Conservation (phyloP, 192 early-diverging fungal species). For the Entomortierella chlamydospora region DNA sequence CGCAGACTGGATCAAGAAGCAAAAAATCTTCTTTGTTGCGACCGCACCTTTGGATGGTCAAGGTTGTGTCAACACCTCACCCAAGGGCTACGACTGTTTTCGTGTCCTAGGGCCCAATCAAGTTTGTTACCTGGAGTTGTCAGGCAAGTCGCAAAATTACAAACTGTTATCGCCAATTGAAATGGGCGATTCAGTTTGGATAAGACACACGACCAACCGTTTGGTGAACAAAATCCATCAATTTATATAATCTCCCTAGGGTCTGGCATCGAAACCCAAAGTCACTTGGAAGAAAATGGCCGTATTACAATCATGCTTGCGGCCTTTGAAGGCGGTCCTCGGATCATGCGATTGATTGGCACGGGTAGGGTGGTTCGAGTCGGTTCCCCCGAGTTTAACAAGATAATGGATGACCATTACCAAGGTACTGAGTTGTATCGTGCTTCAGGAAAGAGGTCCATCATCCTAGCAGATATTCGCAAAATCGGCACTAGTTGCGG, state of each 20-base stretch:
- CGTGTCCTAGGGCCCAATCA: slow-evolving; percentile 55
- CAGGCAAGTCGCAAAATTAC: slow-evolving; percentile 26
- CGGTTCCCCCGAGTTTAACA: slow-evolving; percentile 58
- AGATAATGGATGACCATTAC: slow-evolving; percentile 59
- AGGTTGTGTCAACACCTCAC: slow-evolving; percentile 70
- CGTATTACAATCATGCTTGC: slow-evolving; percentile 74
- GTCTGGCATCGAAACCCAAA: slow-evolving; percentile 68
- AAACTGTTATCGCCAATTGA: too few relatives aligned
- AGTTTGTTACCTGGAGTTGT: slow-evolving; percentile 57
- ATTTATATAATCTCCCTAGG: slow-evolving; percentile 6
- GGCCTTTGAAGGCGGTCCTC: slow-evolving; percentile 72
- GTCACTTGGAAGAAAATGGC: slow-evolving; percentile 72
- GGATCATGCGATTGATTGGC: slow-evolving; percentile 72
- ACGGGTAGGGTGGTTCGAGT: slow-evolving; percentile 62
- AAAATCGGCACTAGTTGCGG: slow-evolving; percentile 71
- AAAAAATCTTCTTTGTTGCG: slow-evolving; percentile 70
- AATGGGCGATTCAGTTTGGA: too few relatives aligned
- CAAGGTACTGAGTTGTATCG: slow-evolving; percentile 40
- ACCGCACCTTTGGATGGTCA: slow-evolving; percentile 61
- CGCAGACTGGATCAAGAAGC: slow-evolving; percentile 64
- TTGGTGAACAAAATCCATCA: background rate
- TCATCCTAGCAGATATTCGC: slow-evolving; percentile 65
- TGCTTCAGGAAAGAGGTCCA: slow-evolving; percentile 60
- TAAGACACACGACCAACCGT: too few relatives aligned
- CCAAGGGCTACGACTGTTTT: slow-evolving; percentile 70